phyloP scores from a whole-genome alignment of 805 yeast species.

The Ogataea salicorniae region DNA sequence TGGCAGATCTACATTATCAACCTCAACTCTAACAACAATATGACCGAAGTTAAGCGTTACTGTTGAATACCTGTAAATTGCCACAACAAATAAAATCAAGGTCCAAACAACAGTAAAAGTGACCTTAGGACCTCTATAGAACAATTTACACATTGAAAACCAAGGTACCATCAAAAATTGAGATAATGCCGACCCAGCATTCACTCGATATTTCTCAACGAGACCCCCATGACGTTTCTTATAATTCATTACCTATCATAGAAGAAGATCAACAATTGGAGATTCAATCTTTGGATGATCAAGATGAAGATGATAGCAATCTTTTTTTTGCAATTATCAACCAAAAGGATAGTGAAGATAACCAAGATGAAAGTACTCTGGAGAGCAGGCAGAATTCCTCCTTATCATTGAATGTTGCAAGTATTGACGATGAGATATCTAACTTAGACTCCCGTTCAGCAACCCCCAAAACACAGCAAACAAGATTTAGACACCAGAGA shows the following conservation, averaged over 20 bases:
- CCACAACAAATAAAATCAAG: too few species aligned
- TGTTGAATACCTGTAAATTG: too few species aligned
- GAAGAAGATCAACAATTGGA: slow-evolving; percentile 8
- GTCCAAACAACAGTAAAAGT: too few species aligned
- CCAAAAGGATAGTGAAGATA: background rate
- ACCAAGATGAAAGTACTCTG: background rate
- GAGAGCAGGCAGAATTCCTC: slow-evolving; percentile 5
- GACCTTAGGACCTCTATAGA: too few species aligned
- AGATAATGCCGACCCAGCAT: background rate
- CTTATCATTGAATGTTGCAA: slow-evolving; percentile 10
- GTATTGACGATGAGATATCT: slow-evolving; percentile 14
- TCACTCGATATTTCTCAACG: background rate
- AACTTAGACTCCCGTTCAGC: slow-evolving; percentile 1
- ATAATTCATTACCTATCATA: slow-evolving; percentile 5
- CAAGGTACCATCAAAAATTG: background rate
- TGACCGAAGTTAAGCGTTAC: too few species aligned
- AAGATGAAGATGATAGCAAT: background rate
- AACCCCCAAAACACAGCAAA: slow-evolving; percentile 2
- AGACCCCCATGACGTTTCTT: background rate
- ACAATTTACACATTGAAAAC: too few species aligned
- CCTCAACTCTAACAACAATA: too few species aligned
- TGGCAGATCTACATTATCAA: too few species aligned
- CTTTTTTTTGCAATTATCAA: background rate
- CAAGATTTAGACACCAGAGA: slow-evolving; percentile 13
- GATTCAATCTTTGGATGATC: slow-evolving; percentile 1